Evolutionary conservation across 2,329 filamentous ascomycete genomes (phyloP).

Genomic region (Alternaria gaisen): DNA sequence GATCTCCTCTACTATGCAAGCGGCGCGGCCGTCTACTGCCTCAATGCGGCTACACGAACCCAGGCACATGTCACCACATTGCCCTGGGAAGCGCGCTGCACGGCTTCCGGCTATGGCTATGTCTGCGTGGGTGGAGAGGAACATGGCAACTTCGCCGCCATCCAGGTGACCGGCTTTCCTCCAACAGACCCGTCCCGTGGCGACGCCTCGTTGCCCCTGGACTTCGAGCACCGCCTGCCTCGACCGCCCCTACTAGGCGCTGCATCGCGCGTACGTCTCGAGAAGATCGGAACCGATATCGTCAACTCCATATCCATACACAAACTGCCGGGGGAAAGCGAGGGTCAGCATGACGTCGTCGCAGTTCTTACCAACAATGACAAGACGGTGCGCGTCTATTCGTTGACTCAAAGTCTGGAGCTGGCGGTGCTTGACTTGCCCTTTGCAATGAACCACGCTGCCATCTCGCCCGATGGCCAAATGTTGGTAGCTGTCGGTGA

Average conservation of each 20-base stretch:
- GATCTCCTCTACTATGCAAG: constrained; percentile 87
- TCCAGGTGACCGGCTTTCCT: constrained; percentile 65
- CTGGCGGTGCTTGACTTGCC: constrained; percentile 77
- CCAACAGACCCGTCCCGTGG: constrained; percentile 59
- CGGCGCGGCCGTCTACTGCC: constrained; percentile 67
- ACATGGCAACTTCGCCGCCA: constrained; percentile 84
- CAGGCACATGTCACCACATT: constrained; percentile 77
- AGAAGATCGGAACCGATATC: constrained; percentile 69
- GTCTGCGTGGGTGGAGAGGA: constrained; percentile 87
- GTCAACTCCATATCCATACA: constrained; percentile 74
- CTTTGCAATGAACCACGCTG: constrained; percentile 89
- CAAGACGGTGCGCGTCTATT: constrained; percentile 84
- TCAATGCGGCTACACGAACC: constrained; percentile 73
- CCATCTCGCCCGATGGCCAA: constrained; percentile 89
- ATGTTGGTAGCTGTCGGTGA: constrained; percentile 87
- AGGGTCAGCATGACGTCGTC: constrained; percentile 66
- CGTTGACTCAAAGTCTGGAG: constrained; percentile 72
- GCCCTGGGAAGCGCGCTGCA: constrained; percentile 76
- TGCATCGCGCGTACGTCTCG: constrained; percentile 57
- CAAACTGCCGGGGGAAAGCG: constrained; percentile 55
- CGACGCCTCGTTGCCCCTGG: constrained; percentile 66
- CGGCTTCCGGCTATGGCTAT: constrained; percentile 87
- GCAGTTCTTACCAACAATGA: constrained; percentile 90
- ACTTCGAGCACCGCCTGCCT: constrained; percentile 49
- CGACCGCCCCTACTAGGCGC: constrained; percentile 51